Evolutionary conservation across 108 stramenopile genomes (phyloP).

Genomic region (Pseudonitzschia delicatissima): DNA sequence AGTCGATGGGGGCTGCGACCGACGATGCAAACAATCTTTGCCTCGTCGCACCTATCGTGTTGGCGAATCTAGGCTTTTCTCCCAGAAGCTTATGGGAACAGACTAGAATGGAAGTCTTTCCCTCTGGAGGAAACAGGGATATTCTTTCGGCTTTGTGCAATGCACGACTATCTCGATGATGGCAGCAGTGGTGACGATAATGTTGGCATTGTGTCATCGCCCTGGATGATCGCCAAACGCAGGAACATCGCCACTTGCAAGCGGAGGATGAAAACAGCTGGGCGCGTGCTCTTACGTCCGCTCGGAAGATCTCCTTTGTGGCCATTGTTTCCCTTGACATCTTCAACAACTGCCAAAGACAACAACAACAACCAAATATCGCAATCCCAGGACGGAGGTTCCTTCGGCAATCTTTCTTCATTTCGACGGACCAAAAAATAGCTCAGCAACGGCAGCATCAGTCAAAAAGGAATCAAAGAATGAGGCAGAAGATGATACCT

Average conservation of each 20-base stretch:
- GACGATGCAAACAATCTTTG: neutral
- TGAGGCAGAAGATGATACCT: neutral
- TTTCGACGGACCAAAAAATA: no score
- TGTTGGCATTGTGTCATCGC: neutral
- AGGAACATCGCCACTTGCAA: neutral
- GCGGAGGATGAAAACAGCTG: neutral
- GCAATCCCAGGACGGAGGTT: neutral
- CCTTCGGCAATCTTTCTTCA: neutral
- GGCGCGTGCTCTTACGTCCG: conserved; percentile 16
- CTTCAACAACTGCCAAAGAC: neutral
- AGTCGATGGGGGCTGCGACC: neutral
- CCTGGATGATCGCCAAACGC: neutral
- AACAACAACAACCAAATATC: neutral
- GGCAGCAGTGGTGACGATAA: neutral
- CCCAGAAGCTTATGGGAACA: neutral
- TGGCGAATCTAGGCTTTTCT: conserved; percentile 17
- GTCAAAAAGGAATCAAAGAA: neutral
- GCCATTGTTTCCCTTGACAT: conserved; percentile 1
- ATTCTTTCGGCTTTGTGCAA: conserved; percentile 4
- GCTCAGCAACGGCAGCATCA: neutral
- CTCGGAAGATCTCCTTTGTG: conserved; percentile 10
- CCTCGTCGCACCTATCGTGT: conserved; percentile 15
- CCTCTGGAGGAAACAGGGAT: neutral
- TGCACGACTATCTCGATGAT: neutral
- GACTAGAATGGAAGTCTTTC: neutral